These are phyloP conservation scores for Otatea glauca DNA, from an alignment of 176 grass and related monocot genomes.

Conservation along the genomic window DNA sequence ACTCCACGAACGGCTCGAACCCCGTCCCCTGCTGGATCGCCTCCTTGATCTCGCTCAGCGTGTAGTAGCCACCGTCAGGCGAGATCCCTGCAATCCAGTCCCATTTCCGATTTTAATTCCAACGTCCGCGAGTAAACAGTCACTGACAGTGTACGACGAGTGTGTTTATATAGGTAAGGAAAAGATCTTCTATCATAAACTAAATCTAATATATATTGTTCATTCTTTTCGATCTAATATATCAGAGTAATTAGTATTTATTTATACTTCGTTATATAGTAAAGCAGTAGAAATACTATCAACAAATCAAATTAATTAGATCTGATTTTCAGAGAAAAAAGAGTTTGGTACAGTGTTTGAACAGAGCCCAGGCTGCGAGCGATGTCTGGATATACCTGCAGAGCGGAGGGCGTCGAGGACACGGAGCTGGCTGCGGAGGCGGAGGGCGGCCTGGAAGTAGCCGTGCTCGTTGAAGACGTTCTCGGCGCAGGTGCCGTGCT, in stretches of 20 bases:
- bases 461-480: conserved; percentile 63
- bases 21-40: conserved; percentile 55
- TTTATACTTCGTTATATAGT: too few species aligned
- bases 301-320: too few species aligned
- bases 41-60: conserved; percentile 45
- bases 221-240: too few species aligned
- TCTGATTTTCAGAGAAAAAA: too few species aligned
- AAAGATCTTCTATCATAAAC: too few species aligned
- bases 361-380: too few species aligned
- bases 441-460: conserved; percentile 77
- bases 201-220: too few species aligned
- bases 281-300: too few species aligned
- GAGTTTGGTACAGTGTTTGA: too few species aligned
- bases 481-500: conserved; percentile 87
- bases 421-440: conserved; percentile 53
- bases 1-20: conserved; percentile 64
- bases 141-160: background rate
- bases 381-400: background rate
- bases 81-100: conserved; percentile 37
- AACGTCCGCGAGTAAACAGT: background rate
- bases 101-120: background rate
- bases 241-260: too few species aligned
- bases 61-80: conserved; percentile 71
- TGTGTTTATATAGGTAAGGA: background rate
- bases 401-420: conserved; percentile 51